Base-by-base conservation (phyloP, 2,329 filamentous ascomycete species). In the Periconia digitata region DNA sequence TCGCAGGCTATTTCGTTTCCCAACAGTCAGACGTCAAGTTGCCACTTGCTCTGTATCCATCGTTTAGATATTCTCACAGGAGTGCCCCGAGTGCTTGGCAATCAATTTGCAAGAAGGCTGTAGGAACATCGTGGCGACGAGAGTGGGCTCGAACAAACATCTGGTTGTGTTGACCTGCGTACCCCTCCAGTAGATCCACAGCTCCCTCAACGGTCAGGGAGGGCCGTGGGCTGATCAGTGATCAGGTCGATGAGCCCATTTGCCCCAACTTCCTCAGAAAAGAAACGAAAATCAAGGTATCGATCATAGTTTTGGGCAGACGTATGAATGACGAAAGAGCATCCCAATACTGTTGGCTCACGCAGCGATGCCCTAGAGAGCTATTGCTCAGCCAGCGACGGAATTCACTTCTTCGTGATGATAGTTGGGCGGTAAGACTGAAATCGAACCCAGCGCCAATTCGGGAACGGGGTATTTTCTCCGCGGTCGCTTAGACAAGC, bases 1-100 rank as follows among this genome's bases (percentile, higher is more conserved):
- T n/a, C n/a, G n/a, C n/a, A n/a, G n/a, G n/a, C n/a, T 60, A 59
- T 60, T 62, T 64, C 64, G 63, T 60, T 57, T 59, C 50, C 59
- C 50, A 58, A 56, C 53, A 49, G 50, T 52, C 54, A 55, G 51
- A 51, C 49, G 50, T 52, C 54, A 55, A 51, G 51, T 51, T 35
- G 34, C n/a, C 15, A 39, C 21, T 20, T 24, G 46, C 34, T 17
- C 24, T 40, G 50, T 50, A 58, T 57, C 40, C 53, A 52, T 55
- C 52, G 55, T 59, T 27, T 22, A 7, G n/a, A 16, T 3, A 32
- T 32, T 10, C 27, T 62, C 56, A 60, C 54, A 51, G 42, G 22
- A 37, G 27, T 48, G 51, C 40, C 49, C 51, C 47, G 54, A 57
- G 50, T 47, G 44, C 54, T 64, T 64, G 59, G 57, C 58, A 23